Evolutionary conservation across 2,329 filamentous ascomycete genomes (phyloP).

Genomic region (Talaromyces marneffei): DNA sequence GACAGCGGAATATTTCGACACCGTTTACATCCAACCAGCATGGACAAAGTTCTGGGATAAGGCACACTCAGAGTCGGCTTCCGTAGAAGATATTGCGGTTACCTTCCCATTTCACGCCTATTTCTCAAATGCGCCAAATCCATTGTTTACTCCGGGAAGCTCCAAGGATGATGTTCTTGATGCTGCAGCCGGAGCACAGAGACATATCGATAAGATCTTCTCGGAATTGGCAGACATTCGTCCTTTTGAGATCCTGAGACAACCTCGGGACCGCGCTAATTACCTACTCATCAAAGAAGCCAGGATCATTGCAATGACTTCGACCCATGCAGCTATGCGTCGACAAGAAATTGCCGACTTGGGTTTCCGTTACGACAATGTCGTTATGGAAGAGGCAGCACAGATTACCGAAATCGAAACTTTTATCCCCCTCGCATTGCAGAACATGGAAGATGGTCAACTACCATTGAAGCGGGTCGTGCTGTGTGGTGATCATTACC

Average conservation of each 20-base stretch:
- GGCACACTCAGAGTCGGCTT: slow-evolving; percentile 51
- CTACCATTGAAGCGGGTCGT: slow-evolving; percentile 80
- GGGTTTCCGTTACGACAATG: slow-evolving; percentile 96
- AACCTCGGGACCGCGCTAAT: slow-evolving; percentile 87
- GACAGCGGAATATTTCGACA: slow-evolving; percentile 94
- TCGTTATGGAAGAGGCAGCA: slow-evolving; percentile 96
- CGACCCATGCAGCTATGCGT: slow-evolving; percentile 93
- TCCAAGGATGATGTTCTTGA: slow-evolving; percentile 66
- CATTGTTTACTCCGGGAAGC: slow-evolving; percentile 65
- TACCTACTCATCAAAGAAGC: slow-evolving; percentile 93
- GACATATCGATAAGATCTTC: slow-evolving; percentile 85
- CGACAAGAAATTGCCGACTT: slow-evolving; percentile 81
- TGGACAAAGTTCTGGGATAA: slow-evolving; percentile 80
- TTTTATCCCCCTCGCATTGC: slow-evolving; percentile 90
- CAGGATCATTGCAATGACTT: slow-evolving; percentile 98
- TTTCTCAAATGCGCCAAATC: slow-evolving; percentile 81
- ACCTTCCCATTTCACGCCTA: slow-evolving; percentile 84
- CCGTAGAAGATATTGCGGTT: slow-evolving; percentile 57
- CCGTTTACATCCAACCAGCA: slow-evolving; percentile 79
- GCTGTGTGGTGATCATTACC: slow-evolving; percentile 88
- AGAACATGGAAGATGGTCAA: slow-evolving; percentile 68
- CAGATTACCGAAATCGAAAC: slow-evolving; percentile 97
- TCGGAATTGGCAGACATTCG: slow-evolving; percentile 85
- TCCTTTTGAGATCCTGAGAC: slow-evolving; percentile 88
- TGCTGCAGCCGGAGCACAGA: slow-evolving; percentile 75